These are phyloP conservation scores for Candida peoriensis DNA, from an alignment of 805 yeast genomes.

Conservation along the genomic window DNA sequence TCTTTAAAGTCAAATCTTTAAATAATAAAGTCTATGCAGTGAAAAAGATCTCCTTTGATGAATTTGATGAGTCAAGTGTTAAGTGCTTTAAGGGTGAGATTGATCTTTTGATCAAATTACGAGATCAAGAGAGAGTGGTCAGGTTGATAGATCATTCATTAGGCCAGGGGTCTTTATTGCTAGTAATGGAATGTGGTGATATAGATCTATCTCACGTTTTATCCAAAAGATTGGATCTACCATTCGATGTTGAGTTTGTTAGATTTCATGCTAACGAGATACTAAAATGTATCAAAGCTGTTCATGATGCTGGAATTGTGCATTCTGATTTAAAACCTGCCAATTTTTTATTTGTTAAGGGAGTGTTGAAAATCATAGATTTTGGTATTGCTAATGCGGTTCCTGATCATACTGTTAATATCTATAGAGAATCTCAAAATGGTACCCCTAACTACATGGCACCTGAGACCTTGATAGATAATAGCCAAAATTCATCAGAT, in stretches of 20 bases:
- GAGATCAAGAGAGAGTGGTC: constrained; percentile 68
- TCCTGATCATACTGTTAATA: constrained; percentile 85
- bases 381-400: constrained; percentile 96
- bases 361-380: constrained; percentile 82
- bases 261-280: constrained; percentile 75
- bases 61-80: constrained; percentile 69
- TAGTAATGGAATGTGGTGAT: constrained; percentile 95
- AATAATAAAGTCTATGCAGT: constrained; percentile 66
- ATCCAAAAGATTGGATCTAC: constrained; percentile 43
- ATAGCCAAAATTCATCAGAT: constrained; percentile 25
- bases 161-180: constrained; percentile 52
- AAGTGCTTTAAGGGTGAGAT: constrained; percentile 88
- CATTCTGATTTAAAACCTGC: constrained; percentile 76
- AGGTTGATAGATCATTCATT: constrained; percentile 70
- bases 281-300: constrained; percentile 76
- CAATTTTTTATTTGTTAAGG: constrained; percentile 75
- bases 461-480: constrained; percentile 84
- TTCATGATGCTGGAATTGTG: constrained; percentile 82
- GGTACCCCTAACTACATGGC: constrained; percentile 99
- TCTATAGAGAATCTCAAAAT: constrained; percentile 83
- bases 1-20: constrained; percentile 65
- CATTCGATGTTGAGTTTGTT: constrained; percentile 70
- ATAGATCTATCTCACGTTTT: constrained; percentile 82
- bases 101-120: constrained; percentile 58
- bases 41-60: constrained; percentile 76